Evolutionary conservation across 1,139 yeast species (phyloP), one percentile per base, ranked within the genome.

Genomic region (Sugiyamaella castrensis): DNA sequence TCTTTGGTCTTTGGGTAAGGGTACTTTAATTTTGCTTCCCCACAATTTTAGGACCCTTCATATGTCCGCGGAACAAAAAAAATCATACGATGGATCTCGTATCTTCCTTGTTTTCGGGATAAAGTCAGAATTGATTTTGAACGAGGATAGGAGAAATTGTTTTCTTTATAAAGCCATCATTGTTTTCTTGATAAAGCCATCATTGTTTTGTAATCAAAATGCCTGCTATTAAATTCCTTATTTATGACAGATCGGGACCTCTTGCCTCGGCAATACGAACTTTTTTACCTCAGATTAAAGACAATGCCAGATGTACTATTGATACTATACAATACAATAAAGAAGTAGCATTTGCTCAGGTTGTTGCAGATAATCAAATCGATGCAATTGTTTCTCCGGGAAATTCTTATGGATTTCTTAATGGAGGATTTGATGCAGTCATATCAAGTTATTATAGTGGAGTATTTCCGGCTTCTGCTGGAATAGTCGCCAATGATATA

Each of bases 351-450:
- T 24, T 57, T 34, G 10, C 39, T 8, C 37, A 50, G 9, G 60
- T 53, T 3, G 40, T 58, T 1, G 40, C 40, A 8, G 42, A 41
- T 8, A 37, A 50, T 37, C 30, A 42, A 11, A 48, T 62, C 15
- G 60, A 54, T 27, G 53, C 75, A 1, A 65, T 78, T 16, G 73
- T 78, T 0, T 76, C 81, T 1, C 82, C 82, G 0, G 81, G 81
- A 0, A 78, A 78, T 54, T 74, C 80, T 1, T 66, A 71, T 46
- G 82, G 81, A 1, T 70, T 64, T 41, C 63, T 78, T 55, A 76
- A 76, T 4, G 82, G 82, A 2, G 81, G 82, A 1, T 73, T 77
- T 55, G 82, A 78, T 59, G 56, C 67, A 30, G 75, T 72, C 0
- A 55, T 77, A 16, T 68, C 72, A 11, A 50, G 61, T 8, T 66